Percentiles rank a stretch among this genome's conserved stretches.
These are phyloP conservation scores for Fomitopsis pinicola DNA, from an alignment of 1,284 basidiomycete genomes.

Conservation along the genomic window DNA sequence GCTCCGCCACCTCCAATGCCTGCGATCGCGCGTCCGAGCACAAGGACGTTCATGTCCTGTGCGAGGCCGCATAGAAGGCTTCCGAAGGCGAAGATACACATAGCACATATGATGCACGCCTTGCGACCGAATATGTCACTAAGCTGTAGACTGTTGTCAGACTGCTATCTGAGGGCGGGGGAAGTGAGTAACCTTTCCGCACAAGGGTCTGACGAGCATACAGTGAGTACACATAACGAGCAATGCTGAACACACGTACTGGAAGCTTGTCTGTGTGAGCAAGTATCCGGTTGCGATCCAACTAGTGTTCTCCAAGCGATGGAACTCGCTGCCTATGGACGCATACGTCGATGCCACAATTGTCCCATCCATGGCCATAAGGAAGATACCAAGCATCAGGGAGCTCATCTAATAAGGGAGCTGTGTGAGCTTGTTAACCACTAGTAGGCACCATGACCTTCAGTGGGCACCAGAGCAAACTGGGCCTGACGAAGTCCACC, in stretches of 20 bases:
- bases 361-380: conserved; percentile 55
- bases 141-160: conserved; percentile 22
- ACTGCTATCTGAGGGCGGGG: not conserved
- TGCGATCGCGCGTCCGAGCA: conserved; percentile 50
- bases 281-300: conserved; percentile 66
- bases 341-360: conserved; percentile 60
- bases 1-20: conserved; percentile 66
- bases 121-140: conserved; percentile 67
- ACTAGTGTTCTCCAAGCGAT: conserved; percentile 59
- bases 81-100: conserved; percentile 50
- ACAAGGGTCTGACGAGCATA: conserved; percentile 42
- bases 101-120: conserved; percentile 51
- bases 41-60: conserved; percentile 50
- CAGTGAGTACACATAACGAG: not conserved
- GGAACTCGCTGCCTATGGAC: conserved; percentile 57
- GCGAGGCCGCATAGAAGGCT: conserved; percentile 51
- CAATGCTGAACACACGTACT: conserved; percentile 35
- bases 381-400: conserved; percentile 54
- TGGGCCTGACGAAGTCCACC: not conserved
- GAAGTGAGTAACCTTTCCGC: conserved; percentile 42
- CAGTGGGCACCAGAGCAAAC: too few relatives aligned
- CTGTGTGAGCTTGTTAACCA: not conserved
- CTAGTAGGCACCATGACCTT: too few relatives aligned
- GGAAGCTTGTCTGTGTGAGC: conserved; percentile 56
- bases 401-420: conserved; percentile 44